These are phyloP conservation scores for Globisporangium radiosum DNA, from an alignment of 352 stramenopile species.

Conservation along the genomic window DNA sequence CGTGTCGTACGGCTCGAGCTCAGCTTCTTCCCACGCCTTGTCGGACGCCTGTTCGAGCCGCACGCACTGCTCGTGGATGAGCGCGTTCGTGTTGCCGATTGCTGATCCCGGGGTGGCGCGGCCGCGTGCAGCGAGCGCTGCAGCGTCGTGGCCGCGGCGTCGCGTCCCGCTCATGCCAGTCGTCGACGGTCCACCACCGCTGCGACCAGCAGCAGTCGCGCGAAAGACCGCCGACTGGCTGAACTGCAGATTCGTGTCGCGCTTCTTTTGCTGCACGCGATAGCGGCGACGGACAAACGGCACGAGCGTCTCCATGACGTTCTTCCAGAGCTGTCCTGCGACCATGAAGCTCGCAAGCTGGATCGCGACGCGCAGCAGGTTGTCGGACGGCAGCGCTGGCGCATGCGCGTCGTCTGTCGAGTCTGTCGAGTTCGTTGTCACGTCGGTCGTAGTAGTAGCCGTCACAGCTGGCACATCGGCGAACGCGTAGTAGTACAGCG, in stretches of 20 bases:
- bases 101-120: not conserved
- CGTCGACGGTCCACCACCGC: not conserved
- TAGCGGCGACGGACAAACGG: conserved; percentile 51
- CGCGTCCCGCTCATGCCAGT: conserved; percentile 11
- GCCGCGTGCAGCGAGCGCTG: not conserved
- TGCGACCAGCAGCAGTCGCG: conserved; percentile 3
- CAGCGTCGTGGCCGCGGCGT: conserved; percentile 6
- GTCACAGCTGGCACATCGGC: conserved; percentile 12
- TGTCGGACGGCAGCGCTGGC: conserved; percentile 19
- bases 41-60: conserved; percentile 76
- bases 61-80: conserved; percentile 75
- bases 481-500: conserved; percentile 96
- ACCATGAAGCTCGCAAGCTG: conserved; percentile 93
- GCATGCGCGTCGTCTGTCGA: not conserved
- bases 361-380: conserved; percentile 87
- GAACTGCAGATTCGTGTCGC: conserved; percentile 52
- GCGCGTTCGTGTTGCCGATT: conserved; percentile 31
- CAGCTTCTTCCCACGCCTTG: conserved; percentile 86
- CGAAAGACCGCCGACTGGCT: conserved; percentile 62
- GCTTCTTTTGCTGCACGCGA: conserved; percentile 44
- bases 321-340: conserved; percentile 91
- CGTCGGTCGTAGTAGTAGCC: not conserved
- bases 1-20: conserved; percentile 89
- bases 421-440: not conserved
- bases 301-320: conserved; percentile 88